phyloP scores from a whole-genome alignment of 257 asterid genomes.

The Paulownia fortunei region DNA sequence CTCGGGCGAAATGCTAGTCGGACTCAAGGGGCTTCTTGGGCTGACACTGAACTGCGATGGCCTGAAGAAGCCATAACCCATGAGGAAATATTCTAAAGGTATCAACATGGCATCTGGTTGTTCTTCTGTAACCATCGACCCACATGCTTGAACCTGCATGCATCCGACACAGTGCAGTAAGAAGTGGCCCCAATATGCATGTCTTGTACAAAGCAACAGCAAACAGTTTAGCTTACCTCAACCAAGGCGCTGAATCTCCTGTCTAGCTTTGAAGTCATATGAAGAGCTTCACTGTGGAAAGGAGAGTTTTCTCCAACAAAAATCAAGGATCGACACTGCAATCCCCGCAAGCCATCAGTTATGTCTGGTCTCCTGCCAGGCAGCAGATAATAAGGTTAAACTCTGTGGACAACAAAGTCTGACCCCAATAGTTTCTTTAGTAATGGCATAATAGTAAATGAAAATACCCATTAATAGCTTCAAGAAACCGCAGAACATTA shows the following conservation, averaged over 20 bases:
- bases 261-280: slow-evolving; percentile 69
- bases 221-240: slow-evolving; percentile 53
- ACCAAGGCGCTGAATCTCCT: slow-evolving; percentile 72
- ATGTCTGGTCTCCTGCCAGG: slow-evolving; percentile 70
- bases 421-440: slow-evolving; percentile 4
- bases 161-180: neutral
- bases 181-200: neutral
- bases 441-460: slow-evolving; percentile 3
- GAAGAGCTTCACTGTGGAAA: slow-evolving; percentile 73
- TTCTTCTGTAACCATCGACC: slow-evolving; percentile 79
- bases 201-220: neutral
- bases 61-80: slow-evolving; percentile 69
- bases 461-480: slow-evolving; percentile 67
- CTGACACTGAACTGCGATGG: slow-evolving; percentile 54
- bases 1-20: slow-evolving; percentile 64
- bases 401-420: neutral
- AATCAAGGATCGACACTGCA: slow-evolving; percentile 67
- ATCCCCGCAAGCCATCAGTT: slow-evolving; percentile 54
- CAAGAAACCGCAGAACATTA: slow-evolving; percentile 71
- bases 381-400: slow-evolving; percentile 25
- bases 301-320: slow-evolving; percentile 80
- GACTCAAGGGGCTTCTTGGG: slow-evolving; percentile 72
- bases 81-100: slow-evolving; percentile 74
- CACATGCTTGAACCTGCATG: slow-evolving; percentile 74
- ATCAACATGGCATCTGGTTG: slow-evolving; percentile 81